phyloP scores from a whole-genome alignment of 768 basidiomycete genomes.

The Boletus vinaceobasis region DNA sequence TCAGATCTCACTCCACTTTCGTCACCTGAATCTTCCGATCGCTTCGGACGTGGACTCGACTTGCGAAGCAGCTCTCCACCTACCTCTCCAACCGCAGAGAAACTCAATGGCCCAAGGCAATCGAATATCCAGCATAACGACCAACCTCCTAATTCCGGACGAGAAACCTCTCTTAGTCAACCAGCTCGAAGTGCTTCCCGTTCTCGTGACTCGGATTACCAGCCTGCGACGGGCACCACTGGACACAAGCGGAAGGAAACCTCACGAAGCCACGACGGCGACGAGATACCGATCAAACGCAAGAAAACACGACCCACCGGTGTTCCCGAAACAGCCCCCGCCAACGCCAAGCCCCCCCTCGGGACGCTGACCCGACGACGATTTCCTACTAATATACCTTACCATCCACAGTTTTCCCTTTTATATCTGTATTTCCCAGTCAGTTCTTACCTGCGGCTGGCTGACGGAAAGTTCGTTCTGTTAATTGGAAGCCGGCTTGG shows the following conservation, averaged over 20 bases:
- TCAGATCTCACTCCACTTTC: slow-evolving; percentile 31
- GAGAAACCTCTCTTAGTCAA: not conserved
- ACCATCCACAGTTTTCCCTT: slow-evolving; percentile 50
- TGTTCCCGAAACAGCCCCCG: not conserved
- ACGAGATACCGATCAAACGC: slow-evolving; percentile 4
- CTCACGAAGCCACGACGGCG: slow-evolving; percentile 6
- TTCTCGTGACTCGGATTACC: slow-evolving; percentile 6
- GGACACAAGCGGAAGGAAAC: slow-evolving; percentile 20
- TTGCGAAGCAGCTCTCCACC: slow-evolving; percentile 14
- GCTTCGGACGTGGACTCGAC: not conserved
- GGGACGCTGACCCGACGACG: slow-evolving; percentile 35
- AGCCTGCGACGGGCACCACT: slow-evolving; percentile 15
- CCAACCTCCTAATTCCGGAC: not conserved
- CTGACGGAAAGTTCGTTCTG: slow-evolving; percentile 38
- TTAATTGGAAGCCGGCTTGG: not conserved
- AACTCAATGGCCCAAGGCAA: not conserved
- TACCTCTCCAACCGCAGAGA: slow-evolving; percentile 15
- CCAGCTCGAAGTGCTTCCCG: slow-evolving; percentile 4
- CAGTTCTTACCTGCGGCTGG: slow-evolving; percentile 49
- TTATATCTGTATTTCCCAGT: slow-evolving; percentile 71
- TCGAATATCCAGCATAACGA: not conserved
- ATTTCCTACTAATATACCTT: slow-evolving; percentile 48
- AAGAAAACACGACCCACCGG: slow-evolving; percentile 7
- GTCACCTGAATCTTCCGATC: slow-evolving; percentile 17
- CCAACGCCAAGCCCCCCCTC: not conserved